phyloP scores from a whole-genome alignment of 345 rosid genomes.

The Euclidium syriacum region DNA sequence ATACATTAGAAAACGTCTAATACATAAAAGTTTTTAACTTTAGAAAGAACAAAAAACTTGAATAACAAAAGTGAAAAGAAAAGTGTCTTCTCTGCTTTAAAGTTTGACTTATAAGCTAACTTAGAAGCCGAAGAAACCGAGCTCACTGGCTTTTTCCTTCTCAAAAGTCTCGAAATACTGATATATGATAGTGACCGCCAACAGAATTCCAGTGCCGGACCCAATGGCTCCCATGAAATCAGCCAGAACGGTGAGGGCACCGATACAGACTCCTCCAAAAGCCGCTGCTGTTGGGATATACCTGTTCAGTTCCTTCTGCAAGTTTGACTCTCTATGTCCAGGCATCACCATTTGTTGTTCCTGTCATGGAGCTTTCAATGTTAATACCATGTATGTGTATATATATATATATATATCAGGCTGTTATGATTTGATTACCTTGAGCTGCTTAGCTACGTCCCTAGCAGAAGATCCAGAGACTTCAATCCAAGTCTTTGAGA shows the following conservation, averaged over 20 bases:
- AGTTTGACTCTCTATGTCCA: slow-evolving; percentile 83
- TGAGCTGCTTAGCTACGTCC: slow-evolving; percentile 87
- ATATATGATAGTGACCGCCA: slow-evolving; percentile 80
- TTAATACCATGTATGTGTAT: not conserved
- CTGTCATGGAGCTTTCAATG: slow-evolving; percentile 23
- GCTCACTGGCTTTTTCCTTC: slow-evolving; percentile 86
- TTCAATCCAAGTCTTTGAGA: slow-evolving; percentile 92
- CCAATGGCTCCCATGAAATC: slow-evolving; percentile 96
- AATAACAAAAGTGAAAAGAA: not conserved
- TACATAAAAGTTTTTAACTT: not conserved
- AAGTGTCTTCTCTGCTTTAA: slow-evolving; percentile 6
- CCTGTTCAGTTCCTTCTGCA: slow-evolving; percentile 76
- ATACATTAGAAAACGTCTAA: slow-evolving; percentile 25
- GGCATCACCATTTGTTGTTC: slow-evolving; percentile 99
- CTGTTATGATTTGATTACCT: slow-evolving; percentile 35
- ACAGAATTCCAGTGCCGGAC: slow-evolving; percentile 77
- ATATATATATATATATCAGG: not conserved
- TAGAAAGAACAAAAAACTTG: slow-evolving; percentile 6
- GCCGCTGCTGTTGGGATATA: slow-evolving; percentile 95
- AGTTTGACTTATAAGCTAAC: slow-evolving; percentile 7
- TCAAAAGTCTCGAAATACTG: slow-evolving; percentile 92
- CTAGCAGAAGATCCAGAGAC: slow-evolving; percentile 84
- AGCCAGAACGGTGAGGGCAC: slow-evolving; percentile 75
- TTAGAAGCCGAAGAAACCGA: slow-evolving; percentile 82
- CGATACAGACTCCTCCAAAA: slow-evolving; percentile 81